phyloP scores from a whole-genome alignment of 176 grass and related monocot species.

The Thalia dealbata region DNA sequence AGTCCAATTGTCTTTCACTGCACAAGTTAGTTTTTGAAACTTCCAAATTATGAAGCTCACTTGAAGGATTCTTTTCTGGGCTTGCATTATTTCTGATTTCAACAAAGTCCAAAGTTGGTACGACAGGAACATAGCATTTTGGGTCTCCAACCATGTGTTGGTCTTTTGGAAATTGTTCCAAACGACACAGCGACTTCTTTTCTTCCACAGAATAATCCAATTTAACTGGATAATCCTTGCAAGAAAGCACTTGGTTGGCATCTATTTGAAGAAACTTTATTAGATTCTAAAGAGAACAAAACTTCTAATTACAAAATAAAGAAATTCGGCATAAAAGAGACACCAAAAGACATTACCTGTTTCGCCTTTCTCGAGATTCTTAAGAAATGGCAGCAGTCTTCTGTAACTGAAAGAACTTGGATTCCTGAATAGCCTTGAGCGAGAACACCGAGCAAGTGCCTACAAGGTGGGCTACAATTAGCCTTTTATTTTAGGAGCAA shows the following conservation, averaged over 20 bases:
- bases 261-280: background rate
- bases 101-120: slow-evolving; percentile 26
- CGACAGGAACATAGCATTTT: slow-evolving; percentile 13
- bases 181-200: background rate
- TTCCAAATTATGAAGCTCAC: slow-evolving; percentile 18
- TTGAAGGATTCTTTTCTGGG: slow-evolving; percentile 6
- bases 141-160: background rate
- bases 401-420: slow-evolving; percentile 72
- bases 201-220: background rate
- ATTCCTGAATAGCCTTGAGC: slow-evolving; percentile 45
- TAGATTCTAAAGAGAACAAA: background rate
- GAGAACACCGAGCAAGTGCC: slow-evolving; percentile 30
- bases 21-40: slow-evolving; percentile 2
- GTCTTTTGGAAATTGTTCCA: background rate
- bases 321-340: background rate
- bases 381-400: slow-evolving; percentile 80
- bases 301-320: background rate
- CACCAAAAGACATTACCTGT: slow-evolving; percentile 1
- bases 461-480: slow-evolving; percentile 31
- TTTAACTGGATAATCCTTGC: background rate
- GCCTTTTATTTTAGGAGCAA: background rate
- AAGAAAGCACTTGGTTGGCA: background rate
- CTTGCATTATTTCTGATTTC: slow-evolving; percentile 23
- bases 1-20: background rate
- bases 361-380: slow-evolving; percentile 43